A percentile compares a stretch with the other conserved stretches of the same genome.
phyloP scores from a whole-genome alignment of 176 grass and related monocot species.

The Raddia guianensis region DNA sequence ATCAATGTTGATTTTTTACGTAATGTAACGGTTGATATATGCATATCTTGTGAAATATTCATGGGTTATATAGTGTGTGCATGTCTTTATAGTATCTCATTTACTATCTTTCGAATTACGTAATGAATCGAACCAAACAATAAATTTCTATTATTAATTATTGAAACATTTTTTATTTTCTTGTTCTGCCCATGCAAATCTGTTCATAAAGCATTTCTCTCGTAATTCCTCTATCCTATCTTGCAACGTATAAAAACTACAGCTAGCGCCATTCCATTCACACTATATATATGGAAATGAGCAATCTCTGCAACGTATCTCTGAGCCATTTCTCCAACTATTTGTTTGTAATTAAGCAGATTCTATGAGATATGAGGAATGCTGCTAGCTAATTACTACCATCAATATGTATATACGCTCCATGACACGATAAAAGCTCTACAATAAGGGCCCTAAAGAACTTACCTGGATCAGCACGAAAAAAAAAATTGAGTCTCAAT shows the following conservation, averaged over 20 bases:
- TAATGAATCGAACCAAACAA: too few species aligned
- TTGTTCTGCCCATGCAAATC: too few species aligned
- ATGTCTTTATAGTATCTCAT: too few species aligned
- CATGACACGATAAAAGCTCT: background rate
- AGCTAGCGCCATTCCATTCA: slow-evolving; percentile 4
- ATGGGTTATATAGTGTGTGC: too few species aligned
- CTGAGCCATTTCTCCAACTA: background rate
- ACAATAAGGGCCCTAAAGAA: background rate
- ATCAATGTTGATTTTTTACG: too few species aligned
- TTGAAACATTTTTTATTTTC: too few species aligned
- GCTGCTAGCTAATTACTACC: background rate
- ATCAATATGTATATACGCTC: background rate
- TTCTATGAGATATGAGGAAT: background rate
- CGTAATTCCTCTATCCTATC: background rate
- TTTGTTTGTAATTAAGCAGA: background rate
- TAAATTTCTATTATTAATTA: too few species aligned
- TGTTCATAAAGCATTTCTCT: background rate
- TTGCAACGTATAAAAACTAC: background rate
- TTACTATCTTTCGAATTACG: too few species aligned
- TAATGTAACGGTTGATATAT: too few species aligned
- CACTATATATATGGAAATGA: background rate
- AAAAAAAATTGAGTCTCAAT: background rate
- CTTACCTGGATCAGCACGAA: background rate
- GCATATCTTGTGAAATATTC: too few species aligned
- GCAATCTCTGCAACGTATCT: background rate